Evolutionary conservation across 1,284 basidiomycete species (phyloP).

Genomic region (Sporisorium graminicola): DNA sequence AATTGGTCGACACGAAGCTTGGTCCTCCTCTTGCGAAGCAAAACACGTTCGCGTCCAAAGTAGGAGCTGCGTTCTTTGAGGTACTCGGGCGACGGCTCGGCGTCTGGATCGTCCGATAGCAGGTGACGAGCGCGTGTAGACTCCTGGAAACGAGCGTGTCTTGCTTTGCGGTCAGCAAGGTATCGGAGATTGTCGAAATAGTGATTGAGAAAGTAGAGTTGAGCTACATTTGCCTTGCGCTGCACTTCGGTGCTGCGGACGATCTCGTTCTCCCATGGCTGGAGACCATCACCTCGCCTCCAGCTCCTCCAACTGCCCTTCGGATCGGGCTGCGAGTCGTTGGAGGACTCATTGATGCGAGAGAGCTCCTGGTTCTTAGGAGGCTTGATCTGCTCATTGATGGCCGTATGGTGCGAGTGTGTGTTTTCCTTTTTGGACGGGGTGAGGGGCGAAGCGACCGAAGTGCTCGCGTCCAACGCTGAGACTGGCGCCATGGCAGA

Average conservation of each 20-base stretch:
- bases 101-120: constrained; percentile 77
- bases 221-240: constrained; percentile 68
- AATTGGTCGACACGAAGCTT: constrained; percentile 67
- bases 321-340: constrained; percentile 50
- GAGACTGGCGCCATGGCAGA: constrained; percentile 33
- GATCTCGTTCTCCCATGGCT: constrained; percentile 66
- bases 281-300: constrained; percentile 60
- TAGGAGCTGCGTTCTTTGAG: constrained; percentile 57
- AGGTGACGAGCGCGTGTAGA: constrained; percentile 49
- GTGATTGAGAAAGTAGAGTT: constrained; percentile 69
- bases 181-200: constrained; percentile 69
- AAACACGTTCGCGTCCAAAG: constrained; percentile 62
- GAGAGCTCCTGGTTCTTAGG: constrained; percentile 32
- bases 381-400: constrained; percentile 33
- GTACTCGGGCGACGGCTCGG: constrained; percentile 78
- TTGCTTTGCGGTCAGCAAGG: constrained; percentile 59
- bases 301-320: constrained; percentile 61
- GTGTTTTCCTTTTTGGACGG: constrained; percentile 48
- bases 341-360: constrained; percentile 28
- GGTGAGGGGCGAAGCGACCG: constrained; percentile 37
- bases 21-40: constrained; percentile 65
- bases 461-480: constrained; percentile 28
- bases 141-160: constrained; percentile 81
- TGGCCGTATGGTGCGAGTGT: constrained; percentile 27
- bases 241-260: constrained; percentile 62